Evolutionary conservation across 345 rosid genomes (phyloP).

Genomic region (Citrus medica): DNA sequence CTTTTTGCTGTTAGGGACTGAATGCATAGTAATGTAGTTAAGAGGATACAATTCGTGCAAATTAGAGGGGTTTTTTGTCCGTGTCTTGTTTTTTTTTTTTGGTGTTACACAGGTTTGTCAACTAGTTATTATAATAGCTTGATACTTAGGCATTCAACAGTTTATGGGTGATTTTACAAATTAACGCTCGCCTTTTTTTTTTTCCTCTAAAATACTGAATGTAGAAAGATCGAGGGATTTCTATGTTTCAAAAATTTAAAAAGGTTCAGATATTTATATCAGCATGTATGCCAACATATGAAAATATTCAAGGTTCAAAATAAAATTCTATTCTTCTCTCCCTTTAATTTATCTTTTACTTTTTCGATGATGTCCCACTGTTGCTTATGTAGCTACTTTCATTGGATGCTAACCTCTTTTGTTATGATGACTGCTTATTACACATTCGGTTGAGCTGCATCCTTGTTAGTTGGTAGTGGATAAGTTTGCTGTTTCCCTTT

Average conservation of each 20-base stretch:
- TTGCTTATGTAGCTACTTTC: background rate
- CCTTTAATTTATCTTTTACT: too few relatives aligned
- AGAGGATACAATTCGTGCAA: background rate
- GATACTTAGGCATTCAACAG: background rate
- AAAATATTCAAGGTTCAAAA: background rate
- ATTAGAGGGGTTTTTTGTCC: background rate
- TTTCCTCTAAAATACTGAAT: too few relatives aligned
- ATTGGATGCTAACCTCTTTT: background rate
- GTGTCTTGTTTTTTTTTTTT: background rate
- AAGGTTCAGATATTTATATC: background rate
- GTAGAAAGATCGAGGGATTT: background rate
- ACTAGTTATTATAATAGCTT: background rate
- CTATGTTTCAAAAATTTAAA: background rate
- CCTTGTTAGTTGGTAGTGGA: background rate
- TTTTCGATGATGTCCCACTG: background rate
- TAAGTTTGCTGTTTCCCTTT: slow-evolving; percentile 1
- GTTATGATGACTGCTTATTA: background rate
- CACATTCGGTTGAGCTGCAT: background rate
- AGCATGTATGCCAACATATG: background rate
- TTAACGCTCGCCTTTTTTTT: background rate
- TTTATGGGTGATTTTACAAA: background rate
- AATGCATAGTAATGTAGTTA: background rate
- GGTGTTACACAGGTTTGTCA: background rate
- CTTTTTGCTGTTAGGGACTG: background rate
- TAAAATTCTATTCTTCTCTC: background rate